phyloP scores from a whole-genome alignment of 192 early-diverging fungal species.

The Coemansia sp. region DNA sequence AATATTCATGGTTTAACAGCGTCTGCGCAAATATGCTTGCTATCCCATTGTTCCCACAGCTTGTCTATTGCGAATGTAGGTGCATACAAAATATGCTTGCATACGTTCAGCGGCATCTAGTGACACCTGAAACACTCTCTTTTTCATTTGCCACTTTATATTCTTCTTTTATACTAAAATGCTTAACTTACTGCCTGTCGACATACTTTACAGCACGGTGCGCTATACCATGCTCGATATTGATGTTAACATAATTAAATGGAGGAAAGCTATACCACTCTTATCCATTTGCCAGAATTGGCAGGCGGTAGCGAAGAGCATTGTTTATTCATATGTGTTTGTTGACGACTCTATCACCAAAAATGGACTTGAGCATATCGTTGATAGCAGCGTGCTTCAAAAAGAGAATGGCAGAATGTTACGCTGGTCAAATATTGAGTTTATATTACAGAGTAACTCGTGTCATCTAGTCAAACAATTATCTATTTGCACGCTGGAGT shows the following conservation, averaged over 20 bases:
- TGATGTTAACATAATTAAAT: neutral
- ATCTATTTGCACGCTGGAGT: neutral
- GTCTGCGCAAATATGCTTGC: too few species aligned
- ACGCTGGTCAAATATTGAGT: slow-evolving; percentile 1
- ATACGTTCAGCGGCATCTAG: too few species aligned
- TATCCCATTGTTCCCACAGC: too few species aligned
- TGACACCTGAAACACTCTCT: neutral
- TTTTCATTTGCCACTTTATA: neutral
- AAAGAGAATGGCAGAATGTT: neutral
- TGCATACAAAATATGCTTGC: too few species aligned
- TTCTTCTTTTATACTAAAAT: neutral
- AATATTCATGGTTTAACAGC: neutral
- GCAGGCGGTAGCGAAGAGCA: neutral
- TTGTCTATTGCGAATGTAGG: too few species aligned
- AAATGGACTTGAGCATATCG: neutral
- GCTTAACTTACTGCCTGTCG: neutral
- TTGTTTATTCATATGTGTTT: neutral
- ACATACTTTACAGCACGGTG: neutral
- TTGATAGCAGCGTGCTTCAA: neutral
- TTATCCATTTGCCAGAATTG: neutral
- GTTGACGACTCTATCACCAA: neutral
- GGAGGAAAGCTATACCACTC: neutral
- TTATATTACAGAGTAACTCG: neutral
- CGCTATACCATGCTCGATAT: neutral
- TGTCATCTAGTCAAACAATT: neutral